Evolutionary conservation across 2,329 filamentous ascomycete species (phyloP).

Genomic region (Hymenoscyphus infarciens): DNA sequence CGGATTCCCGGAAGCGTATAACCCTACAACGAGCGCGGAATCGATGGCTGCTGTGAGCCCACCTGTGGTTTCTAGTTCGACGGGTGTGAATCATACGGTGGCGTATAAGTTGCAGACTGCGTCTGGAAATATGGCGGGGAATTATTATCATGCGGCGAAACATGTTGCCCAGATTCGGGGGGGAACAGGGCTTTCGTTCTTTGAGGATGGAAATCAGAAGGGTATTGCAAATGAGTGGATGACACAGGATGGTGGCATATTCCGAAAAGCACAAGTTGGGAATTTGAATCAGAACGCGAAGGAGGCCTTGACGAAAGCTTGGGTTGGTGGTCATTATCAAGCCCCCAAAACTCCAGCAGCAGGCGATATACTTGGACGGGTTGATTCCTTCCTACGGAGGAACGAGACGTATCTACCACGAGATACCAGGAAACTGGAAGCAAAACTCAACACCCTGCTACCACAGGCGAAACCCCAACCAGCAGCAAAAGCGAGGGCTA

Average conservation of each 20-base stretch:
- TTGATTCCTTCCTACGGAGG: constrained; percentile 26
- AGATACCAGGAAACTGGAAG: constrained; percentile 29
- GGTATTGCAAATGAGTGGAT: constrained; percentile 15
- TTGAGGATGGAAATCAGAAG: constrained; percentile 29
- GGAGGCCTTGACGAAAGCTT: constrained; percentile 24
- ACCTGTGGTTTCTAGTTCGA: constrained; percentile 25
- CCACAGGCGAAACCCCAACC: constrained; percentile 16
- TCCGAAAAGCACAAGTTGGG: constrained; percentile 9
- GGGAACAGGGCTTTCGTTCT: constrained; percentile 26
- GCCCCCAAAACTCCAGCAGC: constrained; percentile 21
- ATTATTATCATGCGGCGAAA: constrained; percentile 15
- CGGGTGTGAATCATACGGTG: constrained; percentile 27
- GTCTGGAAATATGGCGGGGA: constrained; percentile 21
- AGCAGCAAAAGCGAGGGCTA: constrained; percentile 7
- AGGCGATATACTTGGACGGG: constrained; percentile 25
- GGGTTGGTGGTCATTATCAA: constrained; percentile 33
- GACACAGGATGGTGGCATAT: constrained; percentile 7
- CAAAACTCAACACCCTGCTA: constrained; percentile 30
- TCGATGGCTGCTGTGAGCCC: constrained; percentile 25
- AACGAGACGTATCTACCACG: constrained; percentile 35
- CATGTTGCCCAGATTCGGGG: constrained; percentile 23
- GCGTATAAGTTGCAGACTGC: constrained; percentile 29
- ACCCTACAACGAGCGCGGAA: constrained; percentile 26
- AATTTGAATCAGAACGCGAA: constrained; percentile 20
- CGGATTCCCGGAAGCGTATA: constrained; percentile 28